Conservation (phyloP, 2,329 filamentous ascomycete species). For the Colletotrichum plurivorum region DNA sequence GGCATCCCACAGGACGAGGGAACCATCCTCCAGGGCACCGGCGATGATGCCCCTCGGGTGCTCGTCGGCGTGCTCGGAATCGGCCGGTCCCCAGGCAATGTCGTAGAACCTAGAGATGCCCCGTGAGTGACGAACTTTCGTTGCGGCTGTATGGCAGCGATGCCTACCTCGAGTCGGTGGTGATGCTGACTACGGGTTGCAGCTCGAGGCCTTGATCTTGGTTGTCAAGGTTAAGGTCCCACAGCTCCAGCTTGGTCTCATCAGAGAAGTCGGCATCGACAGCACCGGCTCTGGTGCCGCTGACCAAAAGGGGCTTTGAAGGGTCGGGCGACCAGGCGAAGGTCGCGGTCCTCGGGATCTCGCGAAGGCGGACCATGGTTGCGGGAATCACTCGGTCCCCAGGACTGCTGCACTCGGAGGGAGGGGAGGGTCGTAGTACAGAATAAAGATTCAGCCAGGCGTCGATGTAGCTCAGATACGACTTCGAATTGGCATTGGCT, state of each 20-base stretch:
- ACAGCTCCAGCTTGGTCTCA: slow-evolving; percentile 95
- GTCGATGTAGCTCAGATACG: slow-evolving; percentile 19
- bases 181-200: slow-evolving; percentile 86
- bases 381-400: slow-evolving; percentile 46
- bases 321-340: slow-evolving; percentile 96
- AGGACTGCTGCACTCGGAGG: slow-evolving; percentile 39
- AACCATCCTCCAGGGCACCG: slow-evolving; percentile 94
- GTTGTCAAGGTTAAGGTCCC: slow-evolving; percentile 90
- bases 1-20: slow-evolving; percentile 94
- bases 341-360: slow-evolving; percentile 95
- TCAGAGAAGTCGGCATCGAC: slow-evolving; percentile 98
- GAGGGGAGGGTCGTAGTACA: slow-evolving; percentile 18
- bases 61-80: slow-evolving; percentile 82
- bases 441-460: slow-evolving; percentile 21
- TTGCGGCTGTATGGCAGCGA: slow-evolving; percentile 7
- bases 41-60: slow-evolving; percentile 91
- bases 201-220: slow-evolving; percentile 84
- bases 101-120: slow-evolving; percentile 84
- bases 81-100: slow-evolving; percentile 91
- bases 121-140: slow-evolving; percentile 22
- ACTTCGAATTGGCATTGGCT: slow-evolving; percentile 37
- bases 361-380: slow-evolving; percentile 93
- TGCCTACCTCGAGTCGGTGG: slow-evolving; percentile 87
- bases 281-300: slow-evolving; percentile 93
- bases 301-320: slow-evolving; percentile 85